A percentile compares a stretch with the other conserved stretches of the same genome.
Evolutionary conservation across 2,329 filamentous ascomycete genomes (phyloP).

Genomic region (Penicillium sp.): DNA sequence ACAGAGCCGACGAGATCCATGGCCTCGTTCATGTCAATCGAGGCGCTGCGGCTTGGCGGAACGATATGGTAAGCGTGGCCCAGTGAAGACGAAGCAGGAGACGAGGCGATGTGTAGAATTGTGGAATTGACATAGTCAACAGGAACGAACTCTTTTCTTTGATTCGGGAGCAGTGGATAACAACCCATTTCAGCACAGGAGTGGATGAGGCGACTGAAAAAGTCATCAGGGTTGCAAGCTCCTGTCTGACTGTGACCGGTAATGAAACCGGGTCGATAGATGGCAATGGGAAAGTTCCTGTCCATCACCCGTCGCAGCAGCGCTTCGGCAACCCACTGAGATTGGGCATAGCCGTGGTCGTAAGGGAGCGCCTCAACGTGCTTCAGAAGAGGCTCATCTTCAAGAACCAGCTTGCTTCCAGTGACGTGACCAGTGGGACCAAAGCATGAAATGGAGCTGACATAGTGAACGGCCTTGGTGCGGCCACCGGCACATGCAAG

Average conservation of each 20-base stretch:
- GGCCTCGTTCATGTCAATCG: constrained; percentile 19
- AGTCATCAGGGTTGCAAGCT: constrained; percentile 64
- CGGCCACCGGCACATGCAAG: neutral
- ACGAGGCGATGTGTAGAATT: constrained; percentile 27
- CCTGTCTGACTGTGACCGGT: constrained; percentile 61
- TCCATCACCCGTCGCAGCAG: constrained; percentile 73
- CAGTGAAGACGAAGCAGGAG: constrained; percentile 12
- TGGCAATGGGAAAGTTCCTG: constrained; percentile 69
- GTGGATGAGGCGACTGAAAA: constrained; percentile 72
- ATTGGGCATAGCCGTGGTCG: constrained; percentile 81
- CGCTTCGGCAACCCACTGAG: constrained; percentile 74
- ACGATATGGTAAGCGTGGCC: constrained; percentile 27
- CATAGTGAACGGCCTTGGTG: neutral
- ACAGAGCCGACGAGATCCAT: constrained; percentile 14
- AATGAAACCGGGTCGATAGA: constrained; percentile 80
- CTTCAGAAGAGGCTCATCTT: constrained; percentile 12
- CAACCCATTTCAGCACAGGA: constrained; percentile 73
- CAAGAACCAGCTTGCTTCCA: constrained; percentile 4
- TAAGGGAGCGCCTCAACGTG: constrained; percentile 40
- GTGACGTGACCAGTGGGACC: constrained; percentile 11
- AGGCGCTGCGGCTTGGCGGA: constrained; percentile 10
- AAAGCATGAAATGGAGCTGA: constrained; percentile 11
- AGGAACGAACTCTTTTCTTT: constrained; percentile 31
- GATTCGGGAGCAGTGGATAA: constrained; percentile 27
- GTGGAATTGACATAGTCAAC: constrained; percentile 28